Percentiles rank a stretch among this genome's conserved stretches.
These are phyloP conservation scores for Triticum timopheevii DNA, from an alignment of 176 grass and related monocot species.

Conservation along the genomic window DNA sequence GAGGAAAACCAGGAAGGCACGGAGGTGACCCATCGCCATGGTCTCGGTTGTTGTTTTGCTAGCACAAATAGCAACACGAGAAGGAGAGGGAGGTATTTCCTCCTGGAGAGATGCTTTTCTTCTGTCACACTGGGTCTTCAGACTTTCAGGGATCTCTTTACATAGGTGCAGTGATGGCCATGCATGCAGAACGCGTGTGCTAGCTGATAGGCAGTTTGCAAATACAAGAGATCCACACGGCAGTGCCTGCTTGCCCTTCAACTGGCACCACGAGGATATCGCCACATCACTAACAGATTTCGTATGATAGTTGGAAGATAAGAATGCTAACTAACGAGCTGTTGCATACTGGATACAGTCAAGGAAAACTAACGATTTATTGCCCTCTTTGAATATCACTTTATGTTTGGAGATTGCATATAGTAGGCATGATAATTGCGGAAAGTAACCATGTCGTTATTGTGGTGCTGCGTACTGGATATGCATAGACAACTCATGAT, in stretches of 20 bases:
- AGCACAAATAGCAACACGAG: too few species aligned
- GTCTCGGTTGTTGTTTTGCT: not conserved
- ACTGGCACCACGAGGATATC: too few species aligned
- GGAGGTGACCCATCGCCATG: not conserved
- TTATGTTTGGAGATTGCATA: not conserved
- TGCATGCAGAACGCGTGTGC: not conserved
- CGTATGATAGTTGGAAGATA: not conserved
- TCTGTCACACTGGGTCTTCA: not conserved
- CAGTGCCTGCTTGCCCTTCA: too few species aligned
- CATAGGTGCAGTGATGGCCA: not conserved
- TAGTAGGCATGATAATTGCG: not conserved
- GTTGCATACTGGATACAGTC: not conserved
- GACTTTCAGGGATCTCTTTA: not conserved
- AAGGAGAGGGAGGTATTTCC: not conserved
- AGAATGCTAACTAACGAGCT: not conserved
- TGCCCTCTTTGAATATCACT: not conserved
- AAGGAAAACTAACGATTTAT: not conserved
- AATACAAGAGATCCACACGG: too few species aligned
- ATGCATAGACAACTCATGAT: not conserved
- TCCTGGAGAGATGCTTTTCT: not conserved
- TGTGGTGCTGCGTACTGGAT: not conserved
- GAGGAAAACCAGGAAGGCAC: conserved; percentile 16
- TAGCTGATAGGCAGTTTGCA: not conserved
- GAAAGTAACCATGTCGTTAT: not conserved
- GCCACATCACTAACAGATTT: too few species aligned